phyloP scores from a whole-genome alignment of 108 stramenopile genomes.

The Nitzschia sp. region DNA sequence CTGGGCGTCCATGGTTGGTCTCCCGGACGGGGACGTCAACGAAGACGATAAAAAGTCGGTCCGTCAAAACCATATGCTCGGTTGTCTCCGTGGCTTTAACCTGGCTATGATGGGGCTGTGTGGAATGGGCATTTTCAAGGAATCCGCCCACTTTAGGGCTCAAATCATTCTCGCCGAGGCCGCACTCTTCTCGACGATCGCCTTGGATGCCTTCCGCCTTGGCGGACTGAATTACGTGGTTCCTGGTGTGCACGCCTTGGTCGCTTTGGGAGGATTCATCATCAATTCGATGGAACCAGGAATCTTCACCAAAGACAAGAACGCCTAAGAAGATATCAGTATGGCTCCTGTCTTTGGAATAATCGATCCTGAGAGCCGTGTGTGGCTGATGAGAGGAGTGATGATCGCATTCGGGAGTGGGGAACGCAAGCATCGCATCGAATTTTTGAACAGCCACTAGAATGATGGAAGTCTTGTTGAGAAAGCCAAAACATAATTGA shows the following conservation, averaged over 20 bases:
- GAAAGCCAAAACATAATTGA: too few species aligned
- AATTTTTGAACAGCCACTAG: too few species aligned
- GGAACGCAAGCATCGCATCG: too few species aligned
- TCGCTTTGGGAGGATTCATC: conserved; percentile 26
- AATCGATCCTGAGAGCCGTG: too few species aligned
- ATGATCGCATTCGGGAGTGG: too few species aligned
- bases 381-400: too few species aligned
- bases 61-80: conserved; percentile 28
- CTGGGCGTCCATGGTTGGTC: background rate
- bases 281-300: conserved; percentile 42
- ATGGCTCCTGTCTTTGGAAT: too few species aligned
- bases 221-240: conserved; percentile 1
- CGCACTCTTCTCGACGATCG: conserved; percentile 19
- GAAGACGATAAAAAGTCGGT: conserved; percentile 22
- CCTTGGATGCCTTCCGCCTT: conserved; percentile 15
- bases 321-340: background rate
- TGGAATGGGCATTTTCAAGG: conserved; percentile 28
- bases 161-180: conserved; percentile 29
- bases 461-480: too few species aligned
- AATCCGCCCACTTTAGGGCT: conserved; percentile 33
- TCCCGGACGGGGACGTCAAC: background rate
- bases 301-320: conserved; percentile 40
- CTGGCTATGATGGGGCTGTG: conserved; percentile 19
- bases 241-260: conserved; percentile 5
- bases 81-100: conserved; percentile 17